A percentile compares a stretch with the other conserved stretches of the same genome.
phyloP scores from a whole-genome alignment of 768 basidiomycete species.

The Omphalotus guepiniiformis region DNA sequence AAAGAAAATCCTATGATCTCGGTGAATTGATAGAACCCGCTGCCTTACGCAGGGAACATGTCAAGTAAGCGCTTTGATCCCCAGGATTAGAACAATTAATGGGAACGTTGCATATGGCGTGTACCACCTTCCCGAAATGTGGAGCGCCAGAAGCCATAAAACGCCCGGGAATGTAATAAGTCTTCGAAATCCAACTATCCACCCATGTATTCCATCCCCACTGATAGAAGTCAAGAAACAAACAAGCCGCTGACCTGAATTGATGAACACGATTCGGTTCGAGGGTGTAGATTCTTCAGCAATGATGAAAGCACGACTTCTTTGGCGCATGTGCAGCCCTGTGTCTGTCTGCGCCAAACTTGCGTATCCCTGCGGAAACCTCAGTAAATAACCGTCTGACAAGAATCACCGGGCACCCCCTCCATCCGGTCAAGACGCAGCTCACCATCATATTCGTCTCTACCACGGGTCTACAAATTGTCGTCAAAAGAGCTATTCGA shows the following conservation, averaged over 20 bases:
- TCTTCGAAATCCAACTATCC: neutral
- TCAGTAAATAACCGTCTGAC: neutral
- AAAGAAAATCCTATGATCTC: too few species aligned
- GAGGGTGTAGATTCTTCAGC: slow-evolving; percentile 53
- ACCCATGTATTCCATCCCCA: neutral
- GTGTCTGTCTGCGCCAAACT: slow-evolving; percentile 60
- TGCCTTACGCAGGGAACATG: too few species aligned
- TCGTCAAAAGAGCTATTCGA: neutral
- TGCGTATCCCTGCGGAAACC: slow-evolving; percentile 56
- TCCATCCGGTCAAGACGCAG: too few species aligned
- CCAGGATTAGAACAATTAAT: too few species aligned
- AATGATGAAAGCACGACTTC: slow-evolving; percentile 72
- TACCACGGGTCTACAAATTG: slow-evolving; percentile 53
- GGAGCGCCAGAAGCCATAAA: too few species aligned
- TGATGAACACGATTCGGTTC: slow-evolving; percentile 70
- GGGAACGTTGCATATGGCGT: too few species aligned
- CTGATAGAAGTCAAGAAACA: too few species aligned
- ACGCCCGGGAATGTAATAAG: too few species aligned
- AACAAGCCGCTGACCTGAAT: slow-evolving; percentile 46
- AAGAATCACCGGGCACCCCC: neutral
- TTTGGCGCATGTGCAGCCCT: slow-evolving; percentile 76
- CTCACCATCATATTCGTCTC: slow-evolving; percentile 82
- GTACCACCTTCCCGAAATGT: too few species aligned
- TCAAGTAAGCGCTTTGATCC: too few species aligned
- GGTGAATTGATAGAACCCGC: too few species aligned